Conservation (phyloP, 2,329 filamentous ascomycete species). For the Monosporascus ibericus region DNA sequence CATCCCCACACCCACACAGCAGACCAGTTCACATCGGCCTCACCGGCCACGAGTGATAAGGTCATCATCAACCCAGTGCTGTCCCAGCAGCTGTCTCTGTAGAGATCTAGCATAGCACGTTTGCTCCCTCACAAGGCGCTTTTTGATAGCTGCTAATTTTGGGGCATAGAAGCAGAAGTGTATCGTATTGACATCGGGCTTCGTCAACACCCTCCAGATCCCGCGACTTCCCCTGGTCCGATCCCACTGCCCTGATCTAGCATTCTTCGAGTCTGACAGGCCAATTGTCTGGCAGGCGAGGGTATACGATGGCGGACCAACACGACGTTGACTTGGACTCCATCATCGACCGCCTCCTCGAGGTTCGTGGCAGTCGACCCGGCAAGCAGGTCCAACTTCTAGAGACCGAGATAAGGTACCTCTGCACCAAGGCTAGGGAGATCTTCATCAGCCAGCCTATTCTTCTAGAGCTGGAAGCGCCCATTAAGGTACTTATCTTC, state of each 20-base stretch:
- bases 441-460: constrained; percentile 99
- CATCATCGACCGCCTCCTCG: constrained; percentile 96
- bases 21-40: not conserved
- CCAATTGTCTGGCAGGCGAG: constrained; percentile 37
- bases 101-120: not conserved
- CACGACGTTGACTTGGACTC: constrained; percentile 97
- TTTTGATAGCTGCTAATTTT: not conserved
- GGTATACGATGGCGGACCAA: constrained; percentile 54
- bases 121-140: not conserved
- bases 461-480: constrained; percentile 92
- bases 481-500: constrained; percentile 76
- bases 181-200: constrained; percentile 8
- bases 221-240: constrained; percentile 1
- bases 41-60: not conserved
- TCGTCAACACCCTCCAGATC: not conserved
- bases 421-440: constrained; percentile 97
- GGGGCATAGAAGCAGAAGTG: constrained; percentile 5
- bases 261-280: constrained; percentile 26
- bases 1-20: not conserved
- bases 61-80: not conserved
- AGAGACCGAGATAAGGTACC: constrained; percentile 91
- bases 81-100: not conserved
- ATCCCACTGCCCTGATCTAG: constrained; percentile 16
- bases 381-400: constrained; percentile 98
- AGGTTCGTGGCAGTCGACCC: constrained; percentile 94